Evolutionary conservation across 1,284 basidiomycete species (phyloP).

Genomic region (Cryptococcus wingfieldii): DNA sequence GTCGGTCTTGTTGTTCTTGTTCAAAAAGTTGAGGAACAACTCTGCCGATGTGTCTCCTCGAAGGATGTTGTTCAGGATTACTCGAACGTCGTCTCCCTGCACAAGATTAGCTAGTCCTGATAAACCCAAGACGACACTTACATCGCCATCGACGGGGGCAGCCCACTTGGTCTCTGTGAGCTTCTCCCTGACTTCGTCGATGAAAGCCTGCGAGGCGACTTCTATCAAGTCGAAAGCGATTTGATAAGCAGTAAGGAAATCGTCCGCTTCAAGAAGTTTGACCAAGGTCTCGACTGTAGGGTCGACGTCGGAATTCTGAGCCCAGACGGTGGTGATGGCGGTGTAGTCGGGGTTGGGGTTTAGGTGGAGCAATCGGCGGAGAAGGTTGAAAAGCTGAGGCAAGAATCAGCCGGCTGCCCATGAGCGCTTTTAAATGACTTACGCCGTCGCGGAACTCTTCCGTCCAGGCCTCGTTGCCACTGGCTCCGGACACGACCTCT

Average conservation of each 20-base stretch:
- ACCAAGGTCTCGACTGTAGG: slow-evolving; percentile 49
- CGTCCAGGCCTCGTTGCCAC: slow-evolving; percentile 44
- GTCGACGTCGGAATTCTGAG: slow-evolving; percentile 73
- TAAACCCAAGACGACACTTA: not conserved
- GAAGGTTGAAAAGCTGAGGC: slow-evolving; percentile 51
- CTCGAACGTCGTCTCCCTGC: slow-evolving; percentile 20
- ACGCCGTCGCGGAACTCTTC: slow-evolving; percentile 58
- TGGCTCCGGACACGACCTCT: slow-evolving; percentile 65
- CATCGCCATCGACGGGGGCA: slow-evolving; percentile 21
- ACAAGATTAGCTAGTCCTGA: not conserved
- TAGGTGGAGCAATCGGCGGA: slow-evolving; percentile 75
- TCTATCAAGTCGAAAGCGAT: slow-evolving; percentile 90
- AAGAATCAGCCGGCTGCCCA: not conserved
- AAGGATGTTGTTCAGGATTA: slow-evolving; percentile 64
- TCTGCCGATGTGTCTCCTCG: slow-evolving; percentile 85
- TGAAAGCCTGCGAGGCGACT: slow-evolving; percentile 85
- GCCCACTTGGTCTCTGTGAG: slow-evolving; percentile 32
- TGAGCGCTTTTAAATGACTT: slow-evolving; percentile 10
- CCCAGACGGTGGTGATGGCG: slow-evolving; percentile 78
- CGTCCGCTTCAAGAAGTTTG: slow-evolving; percentile 34
- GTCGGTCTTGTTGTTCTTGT: slow-evolving; percentile 87
- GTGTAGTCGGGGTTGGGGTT: slow-evolving; percentile 65
- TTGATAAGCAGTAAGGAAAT: slow-evolving; percentile 77
- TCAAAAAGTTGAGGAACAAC: slow-evolving; percentile 87
- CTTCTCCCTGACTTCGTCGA: slow-evolving; percentile 59